Conservation (phyloP, 192 early-diverging fungal species). For the Dissophora ornata region DNA sequence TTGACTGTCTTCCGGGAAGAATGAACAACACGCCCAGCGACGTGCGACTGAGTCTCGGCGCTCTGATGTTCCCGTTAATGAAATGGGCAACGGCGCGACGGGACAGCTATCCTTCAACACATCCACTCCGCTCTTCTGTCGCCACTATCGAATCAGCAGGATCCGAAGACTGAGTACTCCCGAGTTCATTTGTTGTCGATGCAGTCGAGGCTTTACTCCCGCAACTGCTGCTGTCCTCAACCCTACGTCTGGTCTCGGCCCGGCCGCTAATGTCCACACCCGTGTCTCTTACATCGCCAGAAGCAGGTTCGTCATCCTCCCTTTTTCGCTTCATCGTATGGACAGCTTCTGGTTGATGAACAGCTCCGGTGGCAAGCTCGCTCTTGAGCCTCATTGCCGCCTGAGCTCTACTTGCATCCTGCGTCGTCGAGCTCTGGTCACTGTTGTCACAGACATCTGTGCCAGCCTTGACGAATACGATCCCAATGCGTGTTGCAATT, state of each 20-base stretch:
- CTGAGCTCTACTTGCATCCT: not conserved
- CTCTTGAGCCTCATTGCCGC: conserved; percentile 5
- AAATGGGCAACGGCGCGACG: no score
- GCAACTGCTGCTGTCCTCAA: not conserved
- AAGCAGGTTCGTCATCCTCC: not conserved
- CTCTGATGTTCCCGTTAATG: no score
- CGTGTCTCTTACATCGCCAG: not conserved
- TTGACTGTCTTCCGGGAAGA: no score
- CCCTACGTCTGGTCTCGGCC: not conserved
- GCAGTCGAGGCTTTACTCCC: no score
- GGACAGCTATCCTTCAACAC: no score
- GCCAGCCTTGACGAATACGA: conserved; percentile 15
- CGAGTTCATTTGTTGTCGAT: no score
- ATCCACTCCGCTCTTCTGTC: no score
- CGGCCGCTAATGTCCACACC: not conserved
- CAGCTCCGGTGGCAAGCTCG: not conserved
- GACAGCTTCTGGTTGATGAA: not conserved
- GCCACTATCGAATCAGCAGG: no score
- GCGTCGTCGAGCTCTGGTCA: no score
- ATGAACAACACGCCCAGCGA: no score
- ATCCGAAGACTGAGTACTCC: no score
- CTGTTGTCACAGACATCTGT: not conserved
- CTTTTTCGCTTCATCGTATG: not conserved
- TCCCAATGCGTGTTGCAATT: not conserved
- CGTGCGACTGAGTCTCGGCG: no score